Evolutionary conservation across 2,329 filamentous ascomycete genomes (phyloP).

Genomic region (Fusarium heterosporum): DNA sequence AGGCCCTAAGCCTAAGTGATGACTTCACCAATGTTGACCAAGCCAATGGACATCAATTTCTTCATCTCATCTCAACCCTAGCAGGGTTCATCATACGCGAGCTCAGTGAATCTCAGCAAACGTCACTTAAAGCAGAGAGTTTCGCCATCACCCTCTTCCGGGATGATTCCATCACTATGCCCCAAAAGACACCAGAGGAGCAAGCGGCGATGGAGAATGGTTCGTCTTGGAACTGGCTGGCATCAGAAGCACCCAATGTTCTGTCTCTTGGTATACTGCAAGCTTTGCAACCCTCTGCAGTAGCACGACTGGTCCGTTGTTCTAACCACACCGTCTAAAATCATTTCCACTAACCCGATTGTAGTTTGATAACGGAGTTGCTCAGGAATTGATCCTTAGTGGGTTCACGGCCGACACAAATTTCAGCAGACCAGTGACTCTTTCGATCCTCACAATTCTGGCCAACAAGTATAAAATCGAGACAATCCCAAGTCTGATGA

Average conservation of each 20-base stretch:
- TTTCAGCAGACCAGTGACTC: constrained; percentile 45
- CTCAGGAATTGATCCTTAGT: constrained; percentile 51
- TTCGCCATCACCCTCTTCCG: constrained; percentile 56
- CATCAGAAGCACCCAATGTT: constrained; percentile 47
- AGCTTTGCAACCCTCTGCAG: constrained; percentile 50
- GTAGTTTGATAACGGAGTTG: constrained; percentile 54
- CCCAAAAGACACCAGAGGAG: constrained; percentile 18
- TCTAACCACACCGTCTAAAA: not conserved
- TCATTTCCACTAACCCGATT: constrained; percentile 19
- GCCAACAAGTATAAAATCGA: constrained; percentile 60
- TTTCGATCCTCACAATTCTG: constrained; percentile 56
- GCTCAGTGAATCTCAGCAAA: constrained; percentile 54
- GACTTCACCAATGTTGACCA: constrained; percentile 48
- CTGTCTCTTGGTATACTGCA: constrained; percentile 56
- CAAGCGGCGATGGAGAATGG: constrained; percentile 21
- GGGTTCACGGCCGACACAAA: constrained; percentile 36
- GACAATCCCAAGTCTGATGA: constrained; percentile 45
- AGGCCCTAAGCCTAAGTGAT: constrained; percentile 49
- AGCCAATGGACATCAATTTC: constrained; percentile 51
- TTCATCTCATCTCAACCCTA: constrained; percentile 53
- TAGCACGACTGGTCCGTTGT: constrained; percentile 52
- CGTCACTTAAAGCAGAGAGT: constrained; percentile 48
- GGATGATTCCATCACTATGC: constrained; percentile 45
- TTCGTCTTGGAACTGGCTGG: constrained; percentile 52
- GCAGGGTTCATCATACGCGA: constrained; percentile 54